Conservation (phyloP, 306 rosid species). For the Acacia melanoxylon region DNA sequence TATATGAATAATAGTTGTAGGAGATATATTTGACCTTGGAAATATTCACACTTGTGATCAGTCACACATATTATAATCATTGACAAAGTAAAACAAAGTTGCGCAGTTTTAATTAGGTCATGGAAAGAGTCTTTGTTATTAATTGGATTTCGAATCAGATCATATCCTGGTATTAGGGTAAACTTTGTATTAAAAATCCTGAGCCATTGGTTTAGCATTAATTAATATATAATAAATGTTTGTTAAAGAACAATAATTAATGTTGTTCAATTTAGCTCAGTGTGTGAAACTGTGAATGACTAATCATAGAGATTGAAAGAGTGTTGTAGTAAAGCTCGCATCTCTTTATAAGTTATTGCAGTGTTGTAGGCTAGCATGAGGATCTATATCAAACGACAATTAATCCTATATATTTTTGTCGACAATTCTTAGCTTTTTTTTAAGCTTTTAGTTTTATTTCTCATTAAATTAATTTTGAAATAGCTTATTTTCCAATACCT, state of each 20-base stretch:
- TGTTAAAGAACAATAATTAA: background rate
- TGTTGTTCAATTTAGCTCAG: background rate
- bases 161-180: background rate
- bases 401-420: background rate
- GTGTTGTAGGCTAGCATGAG: background rate
- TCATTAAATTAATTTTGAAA: background rate
- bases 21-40: conserved; percentile 1
- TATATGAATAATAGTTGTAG: background rate
- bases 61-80: background rate
- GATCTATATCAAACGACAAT: background rate
- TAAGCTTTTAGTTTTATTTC: background rate
- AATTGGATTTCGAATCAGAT: background rate
- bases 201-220: background rate
- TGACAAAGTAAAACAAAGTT: conserved; percentile 43
- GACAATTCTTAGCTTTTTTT: background rate
- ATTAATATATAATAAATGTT: background rate
- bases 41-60: conserved; percentile 22
- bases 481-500: background rate
- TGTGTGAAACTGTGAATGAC: background rate
- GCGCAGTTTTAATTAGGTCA: conserved; percentile 5
- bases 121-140: conserved; percentile 1
- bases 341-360: background rate
- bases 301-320: background rate
- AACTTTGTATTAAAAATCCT: background rate
- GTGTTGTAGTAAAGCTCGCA: background rate